These are phyloP conservation scores for Handroanthus guayacan DNA, from an alignment of 257 asterid genomes.

Conservation along the genomic window DNA sequence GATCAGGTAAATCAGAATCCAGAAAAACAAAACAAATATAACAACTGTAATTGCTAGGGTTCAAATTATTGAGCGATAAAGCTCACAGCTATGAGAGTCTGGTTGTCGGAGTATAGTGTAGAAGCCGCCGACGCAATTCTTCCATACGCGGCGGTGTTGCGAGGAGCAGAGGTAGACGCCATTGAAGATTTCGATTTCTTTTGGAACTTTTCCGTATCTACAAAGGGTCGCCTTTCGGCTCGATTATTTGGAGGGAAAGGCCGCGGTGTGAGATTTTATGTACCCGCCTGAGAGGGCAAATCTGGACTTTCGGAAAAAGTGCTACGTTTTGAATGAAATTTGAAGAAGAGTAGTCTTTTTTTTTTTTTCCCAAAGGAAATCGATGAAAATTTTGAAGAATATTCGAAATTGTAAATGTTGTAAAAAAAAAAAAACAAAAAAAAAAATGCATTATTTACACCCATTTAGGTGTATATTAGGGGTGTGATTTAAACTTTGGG, in stretches of 20 bases:
- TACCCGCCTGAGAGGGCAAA: neutral
- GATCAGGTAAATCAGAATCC: neutral
- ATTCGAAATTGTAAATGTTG: too few relatives aligned
- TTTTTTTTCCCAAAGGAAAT: too few relatives aligned
- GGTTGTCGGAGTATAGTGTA: slow-evolving; percentile 66
- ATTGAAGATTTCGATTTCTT: slow-evolving; percentile 36
- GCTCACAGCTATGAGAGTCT: slow-evolving; percentile 63
- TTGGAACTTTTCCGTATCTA: neutral
- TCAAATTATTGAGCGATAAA: slow-evolving; percentile 21
- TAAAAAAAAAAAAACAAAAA: too few relatives aligned
- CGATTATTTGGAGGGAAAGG: slow-evolving; percentile 44
- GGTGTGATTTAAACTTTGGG: too few relatives aligned
- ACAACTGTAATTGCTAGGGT: neutral
- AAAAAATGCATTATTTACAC: too few relatives aligned
- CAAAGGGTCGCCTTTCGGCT: slow-evolving; percentile 9
- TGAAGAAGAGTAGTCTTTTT: neutral
- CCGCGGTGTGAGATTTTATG: neutral
- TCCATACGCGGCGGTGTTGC: slow-evolving; percentile 53
- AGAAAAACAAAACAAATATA: neutral
- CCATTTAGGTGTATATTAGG: too few relatives aligned
- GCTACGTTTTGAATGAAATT: neutral
- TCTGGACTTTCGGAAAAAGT: neutral
- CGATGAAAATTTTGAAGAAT: too few relatives aligned
- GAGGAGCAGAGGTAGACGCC: slow-evolving; percentile 89
- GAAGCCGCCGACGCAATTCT: slow-evolving; percentile 65